phyloP scores from a whole-genome alignment of 805 yeast genomes.

The Starmera pachycereana region DNA sequence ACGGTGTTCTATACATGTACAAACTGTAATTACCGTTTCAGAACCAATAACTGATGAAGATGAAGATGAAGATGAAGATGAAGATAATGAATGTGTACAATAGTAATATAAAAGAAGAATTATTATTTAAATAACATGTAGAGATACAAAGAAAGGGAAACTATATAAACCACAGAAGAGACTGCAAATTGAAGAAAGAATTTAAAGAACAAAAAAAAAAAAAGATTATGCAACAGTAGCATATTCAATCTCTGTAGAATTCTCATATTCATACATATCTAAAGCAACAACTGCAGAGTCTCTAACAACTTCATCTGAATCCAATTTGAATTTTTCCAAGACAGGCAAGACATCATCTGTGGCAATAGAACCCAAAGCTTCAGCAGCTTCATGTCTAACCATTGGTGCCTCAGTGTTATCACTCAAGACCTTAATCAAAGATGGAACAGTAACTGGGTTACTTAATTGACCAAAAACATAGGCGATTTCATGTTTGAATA shows the following conservation, averaged over 20 bases:
- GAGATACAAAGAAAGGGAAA: too few species aligned
- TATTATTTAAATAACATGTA: too few species aligned
- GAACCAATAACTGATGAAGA: conserved; percentile 68
- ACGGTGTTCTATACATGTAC: conserved; percentile 97
- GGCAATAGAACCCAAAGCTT: conserved; percentile 94
- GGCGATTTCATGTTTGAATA: conserved; percentile 96
- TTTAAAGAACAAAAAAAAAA: too few species aligned
- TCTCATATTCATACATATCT: conserved; percentile 96
- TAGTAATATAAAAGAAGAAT: too few species aligned
- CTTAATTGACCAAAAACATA: conserved; percentile 97
- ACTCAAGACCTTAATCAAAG: conserved; percentile 71
- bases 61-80: not conserved
- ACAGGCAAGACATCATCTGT: conserved; percentile 92
- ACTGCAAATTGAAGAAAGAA: too few species aligned
- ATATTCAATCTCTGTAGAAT: conserved; percentile 72
- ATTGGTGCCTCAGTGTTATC: conserved; percentile 82
- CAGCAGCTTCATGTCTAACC: conserved; percentile 99
- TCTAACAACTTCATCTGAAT: conserved; percentile 82
- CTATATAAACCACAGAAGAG: too few species aligned
- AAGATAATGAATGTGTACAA: too few species aligned
- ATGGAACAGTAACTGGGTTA: conserved; percentile 86
- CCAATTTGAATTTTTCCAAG: conserved; percentile 66
- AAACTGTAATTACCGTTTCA: conserved; percentile 82
- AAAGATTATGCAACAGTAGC: conserved; percentile 22
- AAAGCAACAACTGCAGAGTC: conserved; percentile 96